Conservation (phyloP, 2,329 filamentous ascomycete species). For the Fusarium musae region DNA sequence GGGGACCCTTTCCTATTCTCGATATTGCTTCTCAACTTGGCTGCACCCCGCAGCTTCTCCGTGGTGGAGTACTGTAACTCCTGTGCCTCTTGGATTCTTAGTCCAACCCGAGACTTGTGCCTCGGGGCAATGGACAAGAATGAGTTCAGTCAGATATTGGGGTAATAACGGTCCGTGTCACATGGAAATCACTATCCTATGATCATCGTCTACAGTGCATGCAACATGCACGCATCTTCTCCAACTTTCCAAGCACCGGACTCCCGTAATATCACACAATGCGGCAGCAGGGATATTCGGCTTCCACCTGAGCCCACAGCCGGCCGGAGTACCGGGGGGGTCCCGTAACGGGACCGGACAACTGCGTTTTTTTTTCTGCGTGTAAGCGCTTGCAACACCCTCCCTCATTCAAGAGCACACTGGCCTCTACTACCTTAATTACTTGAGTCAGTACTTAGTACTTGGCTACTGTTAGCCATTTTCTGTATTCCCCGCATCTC, state of each 20-base stretch:
- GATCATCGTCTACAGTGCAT: background rate
- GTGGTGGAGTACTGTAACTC: conserved; percentile 22
- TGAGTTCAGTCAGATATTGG: background rate
- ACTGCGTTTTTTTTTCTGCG: conserved; percentile 5
- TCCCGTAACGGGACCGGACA: conserved; percentile 24
- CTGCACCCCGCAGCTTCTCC: conserved; percentile 40
- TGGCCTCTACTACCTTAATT: background rate
- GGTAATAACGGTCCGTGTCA: conserved; percentile 22
- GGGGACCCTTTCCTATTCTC: conserved; percentile 9
- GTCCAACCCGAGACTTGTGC: conserved; percentile 1
- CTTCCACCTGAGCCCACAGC: conserved; percentile 33
- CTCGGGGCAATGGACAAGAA: conserved; percentile 17
- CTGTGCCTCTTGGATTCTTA: conserved; percentile 4
- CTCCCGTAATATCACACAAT: conserved; percentile 12
- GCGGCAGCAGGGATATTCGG: conserved; percentile 29
- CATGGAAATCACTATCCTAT: conserved; percentile 1
- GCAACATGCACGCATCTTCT: conserved; percentile 34
- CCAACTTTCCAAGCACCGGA: conserved; percentile 26
- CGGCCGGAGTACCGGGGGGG: conserved; percentile 33
- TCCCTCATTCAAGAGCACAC: background rate
- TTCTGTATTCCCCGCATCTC: conserved; percentile 16
- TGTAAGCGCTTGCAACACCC: background rate
- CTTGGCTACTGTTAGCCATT: background rate
- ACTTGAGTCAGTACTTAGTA: background rate
- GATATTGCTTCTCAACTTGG: conserved; percentile 14